Evolutionary conservation across 1,284 basidiomycete genomes (phyloP), one percentile per base, ranked within the genome.

Genomic region (Taiwanofungus camphoratus): DNA sequence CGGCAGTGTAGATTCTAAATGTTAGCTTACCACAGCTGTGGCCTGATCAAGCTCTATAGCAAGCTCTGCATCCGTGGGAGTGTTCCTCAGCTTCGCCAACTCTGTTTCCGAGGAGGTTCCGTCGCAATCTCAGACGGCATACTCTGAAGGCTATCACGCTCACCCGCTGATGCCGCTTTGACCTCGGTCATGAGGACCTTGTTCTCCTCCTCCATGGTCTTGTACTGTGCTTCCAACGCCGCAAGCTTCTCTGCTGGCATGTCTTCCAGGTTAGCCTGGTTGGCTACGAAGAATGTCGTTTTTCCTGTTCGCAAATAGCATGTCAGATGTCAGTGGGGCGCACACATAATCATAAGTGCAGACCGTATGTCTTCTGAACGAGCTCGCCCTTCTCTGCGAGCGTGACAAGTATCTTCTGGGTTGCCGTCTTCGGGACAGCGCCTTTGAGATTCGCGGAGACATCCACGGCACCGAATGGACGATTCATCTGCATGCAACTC

Each of bases 401-500:
- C 0, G 77, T 65, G 1, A 77, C 67, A 11, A 93, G 72, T 36
- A 92, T 85, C 66, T 92, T 92, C 60, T 91, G 88, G 0, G 82
- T 82, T 6, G 81, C 73, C 0, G 87, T 66, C 61, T 92, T 93
- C 6, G 87, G 79, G 1, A 94, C 82, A 8, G 82, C 79, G 41
- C 87, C 86, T 61, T 92, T 92, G 31, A 94, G 69, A 62, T 95
- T 94, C 13, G 88, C 86, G 12, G 87, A 74, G 2, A 94, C 82
- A 59, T 93, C 90, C 27, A 90, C 91, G 52, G 79, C 82, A n/a
- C 82, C 82, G 52, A 77, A 86, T 2, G 76, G 84, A 27, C 80
- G 71, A 58, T 85, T 88, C 82, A 81, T 87, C 83, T 86, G 47
- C 40, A 32, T 9, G 29, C 11, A 41, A 18, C 8, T 27, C 12